Conservation (phyloP, 2,329 filamentous ascomycete species). For the Botrytis galanthina region DNA sequence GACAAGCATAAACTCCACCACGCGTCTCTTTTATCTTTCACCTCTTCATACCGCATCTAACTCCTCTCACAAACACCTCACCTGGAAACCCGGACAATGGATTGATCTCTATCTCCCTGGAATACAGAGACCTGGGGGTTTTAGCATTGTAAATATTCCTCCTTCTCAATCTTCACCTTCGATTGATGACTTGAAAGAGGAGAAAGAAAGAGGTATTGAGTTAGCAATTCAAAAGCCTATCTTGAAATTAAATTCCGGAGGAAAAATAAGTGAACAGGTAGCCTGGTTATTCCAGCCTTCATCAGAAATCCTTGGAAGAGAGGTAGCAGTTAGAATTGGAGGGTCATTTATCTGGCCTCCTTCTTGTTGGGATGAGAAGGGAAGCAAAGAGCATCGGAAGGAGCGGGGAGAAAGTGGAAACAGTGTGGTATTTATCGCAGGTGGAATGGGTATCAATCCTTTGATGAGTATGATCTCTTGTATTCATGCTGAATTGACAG, state of each 20-base stretch:
- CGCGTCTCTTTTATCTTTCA: background rate
- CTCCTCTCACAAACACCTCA: background rate
- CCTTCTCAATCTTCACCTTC: background rate
- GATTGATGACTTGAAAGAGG: background rate
- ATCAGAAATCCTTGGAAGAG: background rate
- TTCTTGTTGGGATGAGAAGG: background rate
- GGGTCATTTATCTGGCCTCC: background rate
- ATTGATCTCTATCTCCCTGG: background rate
- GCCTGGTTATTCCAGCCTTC: background rate
- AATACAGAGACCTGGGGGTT: background rate
- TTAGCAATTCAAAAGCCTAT: background rate
- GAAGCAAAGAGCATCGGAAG: background rate
- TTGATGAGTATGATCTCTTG: background rate
- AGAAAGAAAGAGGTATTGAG: background rate
- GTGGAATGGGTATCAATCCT: constrained; percentile 3
- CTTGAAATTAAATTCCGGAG: background rate
- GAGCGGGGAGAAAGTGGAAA: background rate
- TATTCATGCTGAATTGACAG: background rate
- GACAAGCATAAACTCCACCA: background rate
- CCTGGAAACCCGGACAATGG: constrained; percentile 2
- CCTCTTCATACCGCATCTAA: background rate
- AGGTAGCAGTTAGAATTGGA: background rate
- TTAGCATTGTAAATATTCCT: background rate
- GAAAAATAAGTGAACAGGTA: background rate
- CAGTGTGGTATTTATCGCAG: background rate